Base-by-base conservation (phyloP, 2,329 filamentous ascomycete species). In the Periglandula ipomoeae region DNA sequence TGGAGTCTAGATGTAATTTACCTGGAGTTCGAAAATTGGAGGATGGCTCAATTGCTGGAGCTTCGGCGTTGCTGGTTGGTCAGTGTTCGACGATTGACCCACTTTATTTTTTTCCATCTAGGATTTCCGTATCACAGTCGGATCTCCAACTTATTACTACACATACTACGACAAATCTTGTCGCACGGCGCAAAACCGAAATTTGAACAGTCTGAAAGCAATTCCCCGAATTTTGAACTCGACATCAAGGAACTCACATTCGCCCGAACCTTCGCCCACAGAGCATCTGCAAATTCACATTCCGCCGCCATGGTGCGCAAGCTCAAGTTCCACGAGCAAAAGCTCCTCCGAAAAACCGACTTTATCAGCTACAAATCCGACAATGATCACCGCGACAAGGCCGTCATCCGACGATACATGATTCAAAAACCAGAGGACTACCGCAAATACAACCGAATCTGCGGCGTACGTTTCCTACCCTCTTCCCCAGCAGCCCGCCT, bases 241-340 rank as follows among this genome's bases (percentile, higher is more conserved):
- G 5, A 5, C 10, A 32, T 13, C 30, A 17, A 24, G 22, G 24
- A 23, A 24, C 15, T 5, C 6, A 32, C 3, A 15, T 15, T n/a
- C n/a, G n/a, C n/a, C n/a, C n/a, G n/a, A n/a, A n/a, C n/a, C n/a
- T n/a, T n/a, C n/a, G n/a, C n/a, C n/a, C n/a, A n/a, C 2, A 32
- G 22, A 20, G 10, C 34, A 22, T n/a, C 26, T 3, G 5, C 3
- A 24, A 1, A 19, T n/a, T 11, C 38, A 6, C 11, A 6, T 10
- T 15, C 30, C 39, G 15, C 30, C 9, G 20, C 13, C 38, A 97
- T 97, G 93, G 89, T 95, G 58, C 85, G 93, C 60, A 89, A 95
- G 74, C 82, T 98, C 64, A 97, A 96, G 72, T 81, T 95, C 70
- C 91, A 96, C 71, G 93, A 98, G 82, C 82, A 93, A 66, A 94